Conservation (phyloP, 345 rosid genomes). For the Theobroma cacao region DNA sequence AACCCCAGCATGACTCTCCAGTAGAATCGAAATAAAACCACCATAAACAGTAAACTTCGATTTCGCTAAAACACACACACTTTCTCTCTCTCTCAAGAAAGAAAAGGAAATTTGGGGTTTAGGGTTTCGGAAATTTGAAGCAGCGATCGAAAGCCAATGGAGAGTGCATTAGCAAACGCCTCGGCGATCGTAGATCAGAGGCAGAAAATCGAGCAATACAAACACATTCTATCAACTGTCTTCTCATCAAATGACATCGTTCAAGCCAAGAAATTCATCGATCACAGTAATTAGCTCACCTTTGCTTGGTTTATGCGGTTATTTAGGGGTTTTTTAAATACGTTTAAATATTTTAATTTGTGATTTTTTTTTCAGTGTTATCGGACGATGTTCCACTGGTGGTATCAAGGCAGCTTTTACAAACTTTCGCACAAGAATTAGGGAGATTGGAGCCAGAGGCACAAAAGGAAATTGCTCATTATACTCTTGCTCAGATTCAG, state of each 20-base stretch:
- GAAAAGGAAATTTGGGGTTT: slow-evolving; percentile 1
- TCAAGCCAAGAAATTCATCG: slow-evolving; percentile 84
- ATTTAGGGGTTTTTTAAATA: neutral
- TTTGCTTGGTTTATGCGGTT: neutral
- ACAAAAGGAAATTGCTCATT: slow-evolving; percentile 88
- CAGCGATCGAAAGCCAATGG: slow-evolving; percentile 49
- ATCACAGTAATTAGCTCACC: slow-evolving; percentile 54
- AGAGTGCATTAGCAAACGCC: slow-evolving; percentile 70
- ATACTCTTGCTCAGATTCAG: slow-evolving; percentile 92
- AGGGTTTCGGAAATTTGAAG: slow-evolving; percentile 26
- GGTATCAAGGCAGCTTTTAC: slow-evolving; percentile 93
- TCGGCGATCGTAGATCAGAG: slow-evolving; percentile 84
- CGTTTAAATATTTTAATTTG: neutral
- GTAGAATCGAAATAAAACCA: neutral
- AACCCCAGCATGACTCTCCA: neutral
- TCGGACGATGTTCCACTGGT: slow-evolving; percentile 92
- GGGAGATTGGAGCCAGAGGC: slow-evolving; percentile 75
- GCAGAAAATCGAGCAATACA: slow-evolving; percentile 98
- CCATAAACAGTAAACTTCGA: neutral
- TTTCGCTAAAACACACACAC: neutral
- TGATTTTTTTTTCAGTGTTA: slow-evolving; percentile 51
- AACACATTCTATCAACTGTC: slow-evolving; percentile 80
- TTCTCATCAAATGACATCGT: slow-evolving; percentile 75
- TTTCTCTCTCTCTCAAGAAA: neutral
- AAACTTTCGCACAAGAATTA: slow-evolving; percentile 79